Evolutionary conservation across 179 eudicot species (phyloP), one percentile per base, ranked within the genome.

Genomic region (Silene noctiflora): DNA sequence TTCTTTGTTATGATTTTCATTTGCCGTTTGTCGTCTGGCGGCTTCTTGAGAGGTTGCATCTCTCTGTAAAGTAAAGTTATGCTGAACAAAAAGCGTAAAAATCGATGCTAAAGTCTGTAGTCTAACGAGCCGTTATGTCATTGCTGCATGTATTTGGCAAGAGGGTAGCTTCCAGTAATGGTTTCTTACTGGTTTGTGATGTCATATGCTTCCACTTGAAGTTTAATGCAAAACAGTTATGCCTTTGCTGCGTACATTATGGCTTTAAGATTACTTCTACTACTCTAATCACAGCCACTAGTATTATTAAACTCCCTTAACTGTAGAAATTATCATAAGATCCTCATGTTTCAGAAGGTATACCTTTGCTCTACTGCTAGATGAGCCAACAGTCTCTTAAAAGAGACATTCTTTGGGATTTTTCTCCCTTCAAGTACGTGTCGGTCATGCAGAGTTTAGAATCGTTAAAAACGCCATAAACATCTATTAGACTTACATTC

Each of bases 221-320:
- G 83, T 74, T 72, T 72, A 67, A 64, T 76, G 68, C 46, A 64
- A 77, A 64, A 64, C 35, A n/a, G 31, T 51, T 65, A 13, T 58
- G 42, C 67, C 83, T 59, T 51, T 55, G 22, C 67, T 46, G 62
- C 79, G 42, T 64, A 55, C 60, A 63, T 80, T 71, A 48, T 76
- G 69, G 16, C 82, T 78, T 78, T 59, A 82, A 78, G 84, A 71
- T 78, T 62, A 71, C 84, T 75, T 78, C 77, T 71, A 19, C 74
- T 77, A 63, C 22, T 66, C 61, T 4, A 69, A 56, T 8, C 39
- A 67, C 78, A 71, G 46, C 73, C 71, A 46, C 76, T 19, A 76
- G 63, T 14, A 39, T 70, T 70, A 65, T 4, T 66, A 72, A 72
- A 72, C 21, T 9, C 9, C 5, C 31, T 44, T 17, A 44, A 25